These are phyloP conservation scores for Alternaria angustiovoidea DNA, from an alignment of 2,329 filamentous ascomycete species.

Conservation along the genomic window DNA sequence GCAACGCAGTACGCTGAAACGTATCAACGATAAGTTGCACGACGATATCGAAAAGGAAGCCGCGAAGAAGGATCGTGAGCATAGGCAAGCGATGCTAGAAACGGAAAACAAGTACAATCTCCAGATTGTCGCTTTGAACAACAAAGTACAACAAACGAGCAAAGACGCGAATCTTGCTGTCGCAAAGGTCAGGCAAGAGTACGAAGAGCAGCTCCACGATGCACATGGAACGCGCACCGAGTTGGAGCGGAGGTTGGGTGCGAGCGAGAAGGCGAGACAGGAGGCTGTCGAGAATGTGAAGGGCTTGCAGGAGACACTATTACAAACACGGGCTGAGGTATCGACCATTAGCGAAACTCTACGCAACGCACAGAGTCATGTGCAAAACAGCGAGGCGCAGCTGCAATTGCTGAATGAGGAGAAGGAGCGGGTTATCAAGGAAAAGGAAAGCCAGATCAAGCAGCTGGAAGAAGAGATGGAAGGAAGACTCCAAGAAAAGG, in stretches of 20 bases:
- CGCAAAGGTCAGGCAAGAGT: constrained; percentile 43
- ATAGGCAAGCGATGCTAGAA: constrained; percentile 45
- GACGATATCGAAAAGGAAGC: constrained; percentile 73
- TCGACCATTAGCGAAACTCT: constrained; percentile 31
- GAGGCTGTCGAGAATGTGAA: constrained; percentile 39
- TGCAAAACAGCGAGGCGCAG: constrained; percentile 38
- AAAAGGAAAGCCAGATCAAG: constrained; percentile 5
- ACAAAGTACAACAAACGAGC: constrained; percentile 43
- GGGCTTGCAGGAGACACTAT: constrained; percentile 36
- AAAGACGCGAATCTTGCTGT: constrained; percentile 40
- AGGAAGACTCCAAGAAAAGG: background rate
- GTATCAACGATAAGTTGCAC: constrained; percentile 75
- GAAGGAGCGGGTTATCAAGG: constrained; percentile 1
- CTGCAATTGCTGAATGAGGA: constrained; percentile 53
- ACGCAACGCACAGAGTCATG: constrained; percentile 33
- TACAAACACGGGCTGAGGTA: constrained; percentile 38
- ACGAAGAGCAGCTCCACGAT: constrained; percentile 44
- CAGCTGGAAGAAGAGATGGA: constrained; percentile 21
- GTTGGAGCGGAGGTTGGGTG: constrained; percentile 36
- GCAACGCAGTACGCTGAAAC: constrained; percentile 64
- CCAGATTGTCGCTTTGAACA: constrained; percentile 49
- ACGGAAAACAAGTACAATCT: constrained; percentile 59
- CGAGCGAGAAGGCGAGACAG: constrained; percentile 36
- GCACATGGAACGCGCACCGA: constrained; percentile 34
- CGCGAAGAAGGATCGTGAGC: constrained; percentile 56